phyloP scores from a whole-genome alignment of 2,329 filamentous ascomycete species.

The Fusarium udum region DNA sequence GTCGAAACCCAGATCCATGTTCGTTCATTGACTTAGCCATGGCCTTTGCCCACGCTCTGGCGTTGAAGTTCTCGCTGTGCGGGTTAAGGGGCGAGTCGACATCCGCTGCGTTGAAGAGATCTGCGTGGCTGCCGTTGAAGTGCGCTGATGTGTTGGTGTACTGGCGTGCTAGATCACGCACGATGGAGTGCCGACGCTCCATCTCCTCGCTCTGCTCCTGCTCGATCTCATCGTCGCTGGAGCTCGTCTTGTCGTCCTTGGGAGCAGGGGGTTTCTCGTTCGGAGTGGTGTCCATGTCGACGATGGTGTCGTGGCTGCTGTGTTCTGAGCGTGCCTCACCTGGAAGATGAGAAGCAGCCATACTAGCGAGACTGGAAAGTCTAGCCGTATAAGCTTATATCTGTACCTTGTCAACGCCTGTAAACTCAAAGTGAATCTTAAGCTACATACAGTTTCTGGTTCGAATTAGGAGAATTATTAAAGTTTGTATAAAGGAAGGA shows the following conservation, averaged over 20 bases:
- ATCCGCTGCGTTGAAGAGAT: constrained; percentile 26
- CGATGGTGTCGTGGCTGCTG: constrained; percentile 33
- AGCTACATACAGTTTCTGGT: constrained; percentile 17
- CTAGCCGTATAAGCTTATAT: background rate
- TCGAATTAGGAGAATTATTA: constrained; percentile 14
- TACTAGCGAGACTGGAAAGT: constrained; percentile 16
- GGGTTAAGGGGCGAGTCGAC: constrained; percentile 59
- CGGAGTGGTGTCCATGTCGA: constrained; percentile 12
- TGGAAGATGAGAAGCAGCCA: constrained; percentile 17
- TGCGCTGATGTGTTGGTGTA: constrained; percentile 30
- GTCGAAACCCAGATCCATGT: constrained; percentile 42
- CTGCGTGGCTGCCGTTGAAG: constrained; percentile 23
- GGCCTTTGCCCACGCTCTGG: constrained; percentile 51
- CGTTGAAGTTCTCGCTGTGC: constrained; percentile 58
- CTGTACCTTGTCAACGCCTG: background rate
- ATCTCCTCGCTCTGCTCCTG: constrained; percentile 16
- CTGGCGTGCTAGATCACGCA: constrained; percentile 26
- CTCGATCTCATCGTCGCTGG: constrained; percentile 17
- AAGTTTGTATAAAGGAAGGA: background rate
- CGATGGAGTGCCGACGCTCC: constrained; percentile 33
- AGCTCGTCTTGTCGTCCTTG: constrained; percentile 4
- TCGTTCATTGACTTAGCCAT: constrained; percentile 39
- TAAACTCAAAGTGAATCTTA: background rate
- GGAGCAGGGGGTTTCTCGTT: constrained; percentile 16
- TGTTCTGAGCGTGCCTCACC: constrained; percentile 18